phyloP scores from a whole-genome alignment of 2,329 filamentous ascomycete species.

The Leptographium flavum region DNA sequence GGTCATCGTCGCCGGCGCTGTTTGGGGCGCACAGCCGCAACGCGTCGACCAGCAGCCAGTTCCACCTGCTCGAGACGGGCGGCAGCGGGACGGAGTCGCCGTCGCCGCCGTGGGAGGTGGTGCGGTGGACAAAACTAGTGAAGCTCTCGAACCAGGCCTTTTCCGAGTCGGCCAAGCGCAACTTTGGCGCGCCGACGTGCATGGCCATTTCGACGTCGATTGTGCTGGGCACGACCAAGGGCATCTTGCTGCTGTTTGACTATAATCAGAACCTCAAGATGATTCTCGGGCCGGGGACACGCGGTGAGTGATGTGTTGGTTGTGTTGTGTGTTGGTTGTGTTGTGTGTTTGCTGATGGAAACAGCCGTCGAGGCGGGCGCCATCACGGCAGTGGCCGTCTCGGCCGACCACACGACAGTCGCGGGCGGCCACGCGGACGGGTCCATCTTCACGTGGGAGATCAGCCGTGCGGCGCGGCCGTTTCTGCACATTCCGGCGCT shows the following conservation, averaged over 20 bases:
- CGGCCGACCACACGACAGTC: conserved; percentile 84
- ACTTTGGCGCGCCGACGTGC: conserved; percentile 84
- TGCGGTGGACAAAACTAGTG: conserved; percentile 85
- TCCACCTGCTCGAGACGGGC: conserved; percentile 36
- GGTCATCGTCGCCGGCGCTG: conserved; percentile 65
- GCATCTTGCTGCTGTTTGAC: conserved; percentile 89
- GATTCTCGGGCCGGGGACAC: conserved; percentile 86
- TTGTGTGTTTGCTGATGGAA: neutral
- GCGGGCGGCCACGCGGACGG: conserved; percentile 83
- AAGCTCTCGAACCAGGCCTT: conserved; percentile 85
- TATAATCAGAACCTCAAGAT: conserved; percentile 91
- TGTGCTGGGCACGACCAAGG: conserved; percentile 84
- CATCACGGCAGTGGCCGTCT: conserved; percentile 76
- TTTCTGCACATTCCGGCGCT: conserved; percentile 79
- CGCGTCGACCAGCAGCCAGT: conserved; percentile 54
- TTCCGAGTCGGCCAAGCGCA: conserved; percentile 81
- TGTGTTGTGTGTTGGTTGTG: neutral
- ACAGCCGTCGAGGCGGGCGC: conserved; percentile 79
- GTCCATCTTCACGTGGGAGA: conserved; percentile 95
- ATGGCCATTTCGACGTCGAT: conserved; percentile 78
- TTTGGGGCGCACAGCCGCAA: conserved; percentile 59
- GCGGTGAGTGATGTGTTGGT: conserved; percentile 58
- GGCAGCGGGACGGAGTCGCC: neutral
- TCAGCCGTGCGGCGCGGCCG: conserved; percentile 63
- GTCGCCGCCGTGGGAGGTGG: conserved; percentile 87